Evolutionary conservation across 2,329 filamentous ascomycete genomes (phyloP), one percentile per base, ranked within the genome.

Genomic region (Diaporthe citri): DNA sequence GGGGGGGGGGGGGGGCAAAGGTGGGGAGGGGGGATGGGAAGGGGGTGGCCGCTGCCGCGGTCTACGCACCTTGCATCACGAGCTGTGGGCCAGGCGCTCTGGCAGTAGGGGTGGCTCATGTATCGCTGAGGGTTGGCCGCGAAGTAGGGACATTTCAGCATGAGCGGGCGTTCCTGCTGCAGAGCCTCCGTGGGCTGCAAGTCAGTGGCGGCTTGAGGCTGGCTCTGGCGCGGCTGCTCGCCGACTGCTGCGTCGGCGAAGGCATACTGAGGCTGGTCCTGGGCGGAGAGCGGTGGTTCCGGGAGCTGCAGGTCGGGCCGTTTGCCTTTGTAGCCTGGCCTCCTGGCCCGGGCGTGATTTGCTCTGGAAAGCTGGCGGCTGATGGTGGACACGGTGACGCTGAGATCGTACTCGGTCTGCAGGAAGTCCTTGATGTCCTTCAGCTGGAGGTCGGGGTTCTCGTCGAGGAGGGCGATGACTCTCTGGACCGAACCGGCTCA

Each of bases 311-410:
- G 59, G 41, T 76, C 71, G 64, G 74, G 74, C 52, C 74, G 67
- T 46, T 74, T 76, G 52, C 55, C 72, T 52, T 75, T 76, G 72
- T 76, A 76, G 20, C 75, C 75, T 22, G 75, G 70, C 57, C 73
- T 73, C n/a, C 56, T 69, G 6, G 69, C 70, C n/a, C 75, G 55
- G 34, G 73, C 69, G 39, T 73, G 62, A 34, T 74, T 71, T 20
- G 75, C 75, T 28, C 73, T 72, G 6, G 69, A 71, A 17, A 76
- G 75, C 62, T 76, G 75, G 39, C 75, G 69, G 62, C 69, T 70
- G 48, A 75, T 76, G 46, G 75, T 75, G 34, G 75, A 73, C 12
- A 75, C 64, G 41, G 73, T 76, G 34, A 76, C 75, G 51, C 56
- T 67, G 22, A 76, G 69, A 34, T 76, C 73, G 70, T 72, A 75